phyloP scores from a whole-genome alignment of 805 yeast species.

The Hyphopichia homilentoma region DNA sequence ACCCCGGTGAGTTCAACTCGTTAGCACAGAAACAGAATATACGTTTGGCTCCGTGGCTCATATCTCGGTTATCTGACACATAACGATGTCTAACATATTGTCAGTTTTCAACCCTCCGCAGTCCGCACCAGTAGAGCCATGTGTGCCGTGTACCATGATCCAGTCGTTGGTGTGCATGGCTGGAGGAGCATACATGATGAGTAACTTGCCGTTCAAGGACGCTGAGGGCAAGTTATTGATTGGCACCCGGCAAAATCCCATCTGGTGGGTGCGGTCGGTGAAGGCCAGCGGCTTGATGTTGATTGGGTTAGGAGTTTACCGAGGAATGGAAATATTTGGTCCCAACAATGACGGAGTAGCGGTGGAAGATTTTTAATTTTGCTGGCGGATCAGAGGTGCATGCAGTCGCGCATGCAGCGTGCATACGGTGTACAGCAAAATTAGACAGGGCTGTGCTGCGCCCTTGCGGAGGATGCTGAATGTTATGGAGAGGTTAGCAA shows the following conservation, averaged over 20 bases:
- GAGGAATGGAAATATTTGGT: too few species aligned
- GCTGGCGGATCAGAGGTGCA: slow-evolving; percentile 1
- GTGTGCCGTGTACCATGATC: slow-evolving; percentile 36
- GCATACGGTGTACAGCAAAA: too few species aligned
- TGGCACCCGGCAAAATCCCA: slow-evolving; percentile 20
- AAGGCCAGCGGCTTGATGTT: slow-evolving; percentile 29
- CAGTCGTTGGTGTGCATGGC: slow-evolving; percentile 30
- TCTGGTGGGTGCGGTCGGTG: slow-evolving; percentile 37
- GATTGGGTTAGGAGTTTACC: slow-evolving; percentile 32
- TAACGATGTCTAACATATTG: slow-evolving; percentile 24
- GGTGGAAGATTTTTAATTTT: slow-evolving; percentile 7
- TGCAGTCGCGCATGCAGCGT: too few species aligned
- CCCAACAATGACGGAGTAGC: too few species aligned
- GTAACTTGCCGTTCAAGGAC: slow-evolving; percentile 26
- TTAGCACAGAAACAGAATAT: too few species aligned
- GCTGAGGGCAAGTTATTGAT: slow-evolving; percentile 24
- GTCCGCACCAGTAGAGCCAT: slow-evolving; percentile 23
- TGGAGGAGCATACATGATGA: slow-evolving; percentile 31
- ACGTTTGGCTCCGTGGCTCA: too few species aligned
- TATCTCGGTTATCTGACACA: too few species aligned
- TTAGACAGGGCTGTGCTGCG: too few species aligned
- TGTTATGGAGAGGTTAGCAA: too few species aligned
- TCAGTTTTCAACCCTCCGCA: slow-evolving; percentile 35
- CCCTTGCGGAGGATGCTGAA: too few species aligned
- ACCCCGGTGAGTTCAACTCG: too few species aligned